These are phyloP conservation scores for Candida parachauliodes DNA, from an alignment of 805 yeast species.

Conservation along the genomic window DNA sequence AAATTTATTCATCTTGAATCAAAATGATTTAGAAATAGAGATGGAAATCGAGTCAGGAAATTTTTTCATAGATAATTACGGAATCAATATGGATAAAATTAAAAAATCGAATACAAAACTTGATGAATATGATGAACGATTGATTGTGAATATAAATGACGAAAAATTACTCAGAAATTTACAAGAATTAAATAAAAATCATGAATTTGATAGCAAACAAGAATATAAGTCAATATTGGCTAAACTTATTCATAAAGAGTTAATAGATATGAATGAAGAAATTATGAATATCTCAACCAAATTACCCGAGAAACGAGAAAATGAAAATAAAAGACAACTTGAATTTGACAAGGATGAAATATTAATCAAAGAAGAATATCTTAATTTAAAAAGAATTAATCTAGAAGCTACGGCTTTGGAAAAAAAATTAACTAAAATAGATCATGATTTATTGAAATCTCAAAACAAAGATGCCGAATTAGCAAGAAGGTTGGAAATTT, in stretches of 20 bases:
- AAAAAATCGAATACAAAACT: constrained; percentile 10
- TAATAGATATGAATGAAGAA: constrained; percentile 17
- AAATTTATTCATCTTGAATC: constrained; percentile 26
- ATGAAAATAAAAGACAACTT: constrained; percentile 30
- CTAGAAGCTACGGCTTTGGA: constrained; percentile 33
- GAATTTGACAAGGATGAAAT: constrained; percentile 32
- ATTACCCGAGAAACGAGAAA: constrained; percentile 20
- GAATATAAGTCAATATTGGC: constrained; percentile 25
- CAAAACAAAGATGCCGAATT: constrained; percentile 15
- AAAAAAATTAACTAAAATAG: constrained; percentile 28
- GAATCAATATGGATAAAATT: constrained; percentile 19
- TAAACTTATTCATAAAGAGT: constrained; percentile 19
- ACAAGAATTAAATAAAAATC: constrained; percentile 8
- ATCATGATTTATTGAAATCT: constrained; percentile 23
- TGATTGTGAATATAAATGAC: constrained; percentile 18
- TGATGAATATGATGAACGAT: constrained; percentile 17
- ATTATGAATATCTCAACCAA: constrained; percentile 8
- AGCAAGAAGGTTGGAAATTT: constrained; percentile 13
- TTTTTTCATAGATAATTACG: constrained; percentile 25
- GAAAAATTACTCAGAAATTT: constrained; percentile 23
- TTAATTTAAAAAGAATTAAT: constrained; percentile 29
- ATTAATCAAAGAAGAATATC: constrained; percentile 27
- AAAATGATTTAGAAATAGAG: constrained; percentile 15
- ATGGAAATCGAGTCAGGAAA: constrained; percentile 14
- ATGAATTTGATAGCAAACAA: constrained; percentile 10